Conservation (phyloP, 306 rosid species). For the Herpetospermum pedunculosum region DNA sequence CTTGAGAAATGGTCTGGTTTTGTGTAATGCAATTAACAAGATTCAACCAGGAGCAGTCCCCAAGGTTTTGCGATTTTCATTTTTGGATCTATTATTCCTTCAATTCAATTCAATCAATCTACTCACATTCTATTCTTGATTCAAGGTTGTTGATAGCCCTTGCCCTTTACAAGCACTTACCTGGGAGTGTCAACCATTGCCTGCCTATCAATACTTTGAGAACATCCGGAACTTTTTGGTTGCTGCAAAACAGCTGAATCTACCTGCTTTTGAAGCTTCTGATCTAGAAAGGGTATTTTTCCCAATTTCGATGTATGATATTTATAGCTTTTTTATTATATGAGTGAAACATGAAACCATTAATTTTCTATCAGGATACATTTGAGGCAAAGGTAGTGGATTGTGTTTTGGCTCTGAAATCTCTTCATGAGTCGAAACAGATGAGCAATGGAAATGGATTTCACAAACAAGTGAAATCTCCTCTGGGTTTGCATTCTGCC, state of each 20-base stretch:
- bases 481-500: constrained; percentile 38
- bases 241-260: constrained; percentile 55
- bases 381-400: constrained; percentile 73
- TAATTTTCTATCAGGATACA: constrained; percentile 46
- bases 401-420: constrained; percentile 69
- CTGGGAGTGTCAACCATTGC: constrained; percentile 72
- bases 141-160: constrained; percentile 77
- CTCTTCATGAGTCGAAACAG: constrained; percentile 55
- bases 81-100: not conserved
- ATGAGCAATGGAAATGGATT: constrained; percentile 34
- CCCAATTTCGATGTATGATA: not conserved
- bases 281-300: constrained; percentile 72
- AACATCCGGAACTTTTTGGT: constrained; percentile 71
- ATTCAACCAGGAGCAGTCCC: constrained; percentile 79
- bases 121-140: not conserved
- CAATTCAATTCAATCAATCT: not conserved
- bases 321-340: not conserved
- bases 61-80: constrained; percentile 39
- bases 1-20: constrained; percentile 69
- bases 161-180: constrained; percentile 28
- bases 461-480: constrained; percentile 50
- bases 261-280: constrained; percentile 89
- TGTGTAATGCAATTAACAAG: constrained; percentile 88
- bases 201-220: constrained; percentile 93
- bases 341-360: not conserved